Conservation (phyloP, 208 protist genomes). For the Acanthamoeba culbertsoni region DNA sequence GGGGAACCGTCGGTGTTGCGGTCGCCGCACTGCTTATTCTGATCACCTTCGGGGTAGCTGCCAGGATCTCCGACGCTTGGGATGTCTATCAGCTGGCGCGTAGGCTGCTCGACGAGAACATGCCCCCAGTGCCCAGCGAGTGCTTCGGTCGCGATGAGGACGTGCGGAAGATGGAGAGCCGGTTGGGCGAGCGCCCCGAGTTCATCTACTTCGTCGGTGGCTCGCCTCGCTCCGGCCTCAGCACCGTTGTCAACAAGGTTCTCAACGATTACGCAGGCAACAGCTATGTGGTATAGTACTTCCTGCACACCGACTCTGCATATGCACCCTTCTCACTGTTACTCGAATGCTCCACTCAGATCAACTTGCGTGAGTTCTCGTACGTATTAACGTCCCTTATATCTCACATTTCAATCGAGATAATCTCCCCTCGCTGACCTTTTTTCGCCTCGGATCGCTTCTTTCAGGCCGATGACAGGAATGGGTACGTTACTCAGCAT, state of each 20-base stretch:
- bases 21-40: not conserved
- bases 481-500: not conserved
- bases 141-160: conserved; percentile 28
- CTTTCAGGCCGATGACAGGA: not conserved
- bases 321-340: not conserved
- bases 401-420: not conserved
- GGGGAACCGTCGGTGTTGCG: conserved; percentile 18
- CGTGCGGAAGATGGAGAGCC: not conserved
- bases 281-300: not conserved
- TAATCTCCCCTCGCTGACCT: not conserved
- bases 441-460: not conserved
- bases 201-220: conserved; percentile 36
- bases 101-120: conserved; percentile 17
- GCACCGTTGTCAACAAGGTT: not conserved
- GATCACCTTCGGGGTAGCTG: not conserved
- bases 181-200: conserved; percentile 29
- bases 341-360: not conserved
- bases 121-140: not conserved
- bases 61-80: conserved; percentile 26
- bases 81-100: not conserved
- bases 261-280: conserved; percentile 8
- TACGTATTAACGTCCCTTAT: not conserved
- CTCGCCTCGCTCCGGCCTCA: not conserved
- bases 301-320: not conserved
- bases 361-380: conserved; percentile 27